phyloP scores from a whole-genome alignment of 208 protist genomes.

The Crithidia expoeki region DNA sequence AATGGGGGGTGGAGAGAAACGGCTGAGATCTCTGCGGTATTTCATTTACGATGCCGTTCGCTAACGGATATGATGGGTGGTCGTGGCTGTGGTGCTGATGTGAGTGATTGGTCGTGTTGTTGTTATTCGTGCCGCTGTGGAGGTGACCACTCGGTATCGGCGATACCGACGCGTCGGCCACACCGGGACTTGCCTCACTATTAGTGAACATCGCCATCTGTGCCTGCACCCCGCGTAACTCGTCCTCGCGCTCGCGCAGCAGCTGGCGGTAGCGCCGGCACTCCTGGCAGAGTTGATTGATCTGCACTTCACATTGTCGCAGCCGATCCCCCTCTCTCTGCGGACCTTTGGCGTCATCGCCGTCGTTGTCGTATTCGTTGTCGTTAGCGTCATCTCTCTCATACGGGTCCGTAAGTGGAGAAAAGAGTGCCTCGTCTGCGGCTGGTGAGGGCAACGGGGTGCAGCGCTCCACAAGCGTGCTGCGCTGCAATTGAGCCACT shows the following conservation, averaged over 20 bases:
- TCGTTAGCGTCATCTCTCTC: background rate
- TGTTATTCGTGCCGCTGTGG: background rate
- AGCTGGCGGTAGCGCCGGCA: slow-evolving; percentile 21
- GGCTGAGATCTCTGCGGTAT: background rate
- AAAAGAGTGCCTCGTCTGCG: background rate
- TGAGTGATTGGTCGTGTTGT: background rate
- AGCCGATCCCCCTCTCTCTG: slow-evolving; percentile 1
- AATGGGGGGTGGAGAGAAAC: background rate
- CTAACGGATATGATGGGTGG: background rate
- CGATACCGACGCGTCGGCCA: background rate
- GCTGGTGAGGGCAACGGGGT: background rate
- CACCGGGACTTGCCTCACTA: background rate
- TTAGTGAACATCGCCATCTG: background rate
- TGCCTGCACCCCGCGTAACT: slow-evolving; percentile 14
- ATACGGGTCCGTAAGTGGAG: background rate
- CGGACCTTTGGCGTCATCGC: background rate
- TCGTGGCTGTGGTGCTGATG: background rate
- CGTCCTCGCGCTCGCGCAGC: slow-evolving; percentile 27
- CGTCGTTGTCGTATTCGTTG: background rate
- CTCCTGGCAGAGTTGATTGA: slow-evolving; percentile 15
- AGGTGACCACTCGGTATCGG: background rate
- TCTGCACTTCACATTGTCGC: background rate
- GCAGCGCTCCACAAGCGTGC: background rate
- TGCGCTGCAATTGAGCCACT: slow-evolving; percentile 25
- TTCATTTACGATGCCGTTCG: background rate